Conservation (phyloP, 208 protist species). For the Jaenimonas drosophilae region DNA sequence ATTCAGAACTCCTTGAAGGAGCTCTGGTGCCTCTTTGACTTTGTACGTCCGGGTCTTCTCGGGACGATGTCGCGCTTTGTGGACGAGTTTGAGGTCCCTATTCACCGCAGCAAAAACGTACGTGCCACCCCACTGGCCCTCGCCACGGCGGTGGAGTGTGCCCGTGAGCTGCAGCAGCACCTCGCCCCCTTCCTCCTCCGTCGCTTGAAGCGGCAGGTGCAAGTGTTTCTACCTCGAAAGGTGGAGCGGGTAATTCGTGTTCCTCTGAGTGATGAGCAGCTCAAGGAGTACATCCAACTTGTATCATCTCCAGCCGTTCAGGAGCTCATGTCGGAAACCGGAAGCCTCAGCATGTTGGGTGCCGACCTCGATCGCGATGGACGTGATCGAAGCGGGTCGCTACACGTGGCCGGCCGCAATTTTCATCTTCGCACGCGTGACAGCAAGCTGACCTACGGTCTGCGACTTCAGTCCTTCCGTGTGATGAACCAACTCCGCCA, state of each 20-base stretch:
- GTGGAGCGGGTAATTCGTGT: constrained; percentile 96
- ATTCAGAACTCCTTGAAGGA: constrained; percentile 99
- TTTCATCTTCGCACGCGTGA: constrained; percentile 21
- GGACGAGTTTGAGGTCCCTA: constrained; percentile 74
- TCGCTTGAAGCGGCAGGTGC: constrained; percentile 94
- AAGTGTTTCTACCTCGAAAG: constrained; percentile 87
- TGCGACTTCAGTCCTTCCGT: constrained; percentile 49
- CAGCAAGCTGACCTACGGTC: constrained; percentile 15
- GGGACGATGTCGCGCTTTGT: constrained; percentile 78
- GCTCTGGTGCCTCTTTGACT: constrained; percentile 99
- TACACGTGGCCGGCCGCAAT: constrained; percentile 47
- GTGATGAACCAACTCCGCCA: constrained; percentile 67
- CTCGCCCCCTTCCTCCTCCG: constrained; percentile 95
- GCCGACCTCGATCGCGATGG: constrained; percentile 45
- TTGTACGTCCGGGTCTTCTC: constrained; percentile 95
- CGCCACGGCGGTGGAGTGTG: constrained; percentile 92
- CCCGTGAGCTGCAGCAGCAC: constrained; percentile 83
- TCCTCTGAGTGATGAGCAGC: constrained; percentile 89
- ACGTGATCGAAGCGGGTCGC: constrained; percentile 33
- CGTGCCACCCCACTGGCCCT: constrained; percentile 85
- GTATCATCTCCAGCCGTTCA: constrained; percentile 65
- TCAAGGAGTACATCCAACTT: constrained; percentile 86
- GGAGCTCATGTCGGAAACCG: constrained; percentile 26
- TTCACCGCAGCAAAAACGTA: constrained; percentile 84
- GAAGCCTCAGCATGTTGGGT: constrained; percentile 12